These are phyloP conservation scores for Trichoderma endophyticum DNA, from an alignment of 2,329 filamentous ascomycete species.

Conservation along the genomic window DNA sequence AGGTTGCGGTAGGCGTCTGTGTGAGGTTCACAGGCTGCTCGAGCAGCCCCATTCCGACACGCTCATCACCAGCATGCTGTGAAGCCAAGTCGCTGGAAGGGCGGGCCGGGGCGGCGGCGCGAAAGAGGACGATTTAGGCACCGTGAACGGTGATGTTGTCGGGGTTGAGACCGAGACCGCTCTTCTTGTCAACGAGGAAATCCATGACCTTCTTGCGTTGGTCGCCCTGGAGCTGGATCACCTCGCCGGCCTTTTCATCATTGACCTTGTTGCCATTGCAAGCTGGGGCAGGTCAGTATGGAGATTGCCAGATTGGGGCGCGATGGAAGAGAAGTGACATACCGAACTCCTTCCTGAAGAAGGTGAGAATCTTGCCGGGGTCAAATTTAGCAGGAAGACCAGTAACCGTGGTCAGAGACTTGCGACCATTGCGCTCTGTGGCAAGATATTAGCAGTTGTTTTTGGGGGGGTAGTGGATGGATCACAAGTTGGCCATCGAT, in stretches of 20 bases:
- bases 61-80: slow-evolving; percentile 33
- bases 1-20: slow-evolving; percentile 10
- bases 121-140: slow-evolving; percentile 41
- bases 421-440: slow-evolving; percentile 99
- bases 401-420: slow-evolving; percentile 99
- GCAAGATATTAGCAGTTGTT: slow-evolving; percentile 38
- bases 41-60: slow-evolving; percentile 28
- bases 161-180: slow-evolving; percentile 86
- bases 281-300: slow-evolving; percentile 43
- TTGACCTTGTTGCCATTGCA: slow-evolving; percentile 99
- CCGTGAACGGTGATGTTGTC: slow-evolving; percentile 92
- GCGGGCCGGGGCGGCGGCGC: slow-evolving; percentile 42
- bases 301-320: background rate
- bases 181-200: slow-evolving; percentile 94
- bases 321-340: slow-evolving; percentile 34
- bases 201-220: slow-evolving; percentile 98
- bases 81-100: slow-evolving; percentile 34
- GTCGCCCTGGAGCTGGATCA: slow-evolving; percentile 99
- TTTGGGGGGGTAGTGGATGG: background rate
- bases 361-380: slow-evolving; percentile 99
- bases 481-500: background rate
- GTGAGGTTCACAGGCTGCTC: slow-evolving; percentile 27
- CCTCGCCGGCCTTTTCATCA: slow-evolving; percentile 95
- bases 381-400: slow-evolving; percentile 98
- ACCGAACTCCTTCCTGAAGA: slow-evolving; percentile 99